Evolutionary conservation across 1,284 basidiomycete species (phyloP).

Genomic region (Microbotryum violaceum): DNA sequence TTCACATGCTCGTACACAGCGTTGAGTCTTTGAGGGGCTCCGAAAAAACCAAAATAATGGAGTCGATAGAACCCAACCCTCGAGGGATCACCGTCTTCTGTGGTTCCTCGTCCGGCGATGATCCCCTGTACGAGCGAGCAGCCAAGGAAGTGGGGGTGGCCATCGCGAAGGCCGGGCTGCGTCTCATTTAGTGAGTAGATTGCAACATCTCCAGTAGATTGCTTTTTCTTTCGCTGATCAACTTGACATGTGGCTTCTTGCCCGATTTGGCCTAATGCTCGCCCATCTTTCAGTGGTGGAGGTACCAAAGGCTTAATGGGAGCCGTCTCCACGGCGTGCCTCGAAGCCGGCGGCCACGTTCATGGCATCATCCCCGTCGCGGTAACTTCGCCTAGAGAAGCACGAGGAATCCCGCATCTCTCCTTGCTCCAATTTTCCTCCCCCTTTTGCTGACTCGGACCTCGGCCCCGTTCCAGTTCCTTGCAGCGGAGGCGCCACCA

Average conservation of each 20-base stretch:
- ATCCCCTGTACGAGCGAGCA: slow-evolving; percentile 33
- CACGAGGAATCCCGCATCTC: background rate
- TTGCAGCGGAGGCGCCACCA: slow-evolving; percentile 18
- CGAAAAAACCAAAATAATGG: no score
- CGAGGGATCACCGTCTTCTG: slow-evolving; percentile 40
- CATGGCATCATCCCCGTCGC: slow-evolving; percentile 29
- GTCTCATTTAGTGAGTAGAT: slow-evolving; percentile 19
- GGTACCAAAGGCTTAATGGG: slow-evolving; percentile 30
- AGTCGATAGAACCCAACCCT: background rate
- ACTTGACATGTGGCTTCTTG: no score
- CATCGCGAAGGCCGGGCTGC: slow-evolving; percentile 5
- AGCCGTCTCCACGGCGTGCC: background rate
- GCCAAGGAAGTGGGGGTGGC: slow-evolving; percentile 17
- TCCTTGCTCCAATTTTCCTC: background rate
- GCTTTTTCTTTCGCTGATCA: background rate
- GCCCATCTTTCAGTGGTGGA: slow-evolving; percentile 14
- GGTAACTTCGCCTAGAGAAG: slow-evolving; percentile 1
- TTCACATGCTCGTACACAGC: no score
- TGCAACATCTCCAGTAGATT: background rate
- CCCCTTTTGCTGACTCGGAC: background rate
- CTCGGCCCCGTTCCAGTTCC: slow-evolving; percentile 12
- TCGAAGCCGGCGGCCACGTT: slow-evolving; percentile 18
- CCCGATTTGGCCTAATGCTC: background rate
- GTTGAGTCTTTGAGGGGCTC: no score
- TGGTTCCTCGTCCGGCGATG: slow-evolving; percentile 37